Percentiles rank a stretch among this genome's conserved stretches.
Evolutionary conservation across 2,329 filamentous ascomycete genomes (phyloP).

Genomic region (Botrytis fabae): DNA sequence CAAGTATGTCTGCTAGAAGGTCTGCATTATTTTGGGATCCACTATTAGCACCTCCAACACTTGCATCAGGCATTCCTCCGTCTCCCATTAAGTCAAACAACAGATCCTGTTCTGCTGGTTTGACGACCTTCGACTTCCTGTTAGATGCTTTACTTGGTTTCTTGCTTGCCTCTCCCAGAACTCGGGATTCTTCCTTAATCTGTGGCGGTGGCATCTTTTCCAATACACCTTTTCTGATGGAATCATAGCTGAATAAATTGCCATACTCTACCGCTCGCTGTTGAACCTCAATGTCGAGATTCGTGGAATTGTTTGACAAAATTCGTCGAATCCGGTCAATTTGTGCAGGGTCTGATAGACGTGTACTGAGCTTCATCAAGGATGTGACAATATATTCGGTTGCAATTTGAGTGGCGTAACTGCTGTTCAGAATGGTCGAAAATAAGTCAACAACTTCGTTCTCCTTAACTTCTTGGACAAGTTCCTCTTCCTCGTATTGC

Average conservation of each 20-base stretch:
- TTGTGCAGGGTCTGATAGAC: conserved; percentile 80
- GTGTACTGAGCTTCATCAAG: conserved; percentile 90
- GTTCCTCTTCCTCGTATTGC: conserved; percentile 90
- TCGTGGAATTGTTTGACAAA: conserved; percentile 75
- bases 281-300: conserved; percentile 92
- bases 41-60: conserved; percentile 71
- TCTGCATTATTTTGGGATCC: conserved; percentile 73
- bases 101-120: conserved; percentile 87
- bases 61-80: conserved; percentile 57
- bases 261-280: conserved; percentile 94
- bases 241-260: conserved; percentile 89
- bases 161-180: conserved; percentile 77
- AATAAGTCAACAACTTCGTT: conserved; percentile 93
- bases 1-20: conserved; percentile 87
- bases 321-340: conserved; percentile 81
- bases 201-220: conserved; percentile 98
- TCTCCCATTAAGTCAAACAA: conserved; percentile 91
- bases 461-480: conserved; percentile 78
- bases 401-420: conserved; percentile 85
- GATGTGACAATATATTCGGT: conserved; percentile 96
- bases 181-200: conserved; percentile 91
- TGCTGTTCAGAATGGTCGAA: conserved; percentile 87
- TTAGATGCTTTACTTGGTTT: conserved; percentile 68
- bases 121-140: conserved; percentile 73
- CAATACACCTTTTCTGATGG: conserved; percentile 83